Percentiles rank a stretch among this genome's conserved stretches.
Conservation (phyloP, 345 rosid genomes). For the Citrus trifoliata region DNA sequence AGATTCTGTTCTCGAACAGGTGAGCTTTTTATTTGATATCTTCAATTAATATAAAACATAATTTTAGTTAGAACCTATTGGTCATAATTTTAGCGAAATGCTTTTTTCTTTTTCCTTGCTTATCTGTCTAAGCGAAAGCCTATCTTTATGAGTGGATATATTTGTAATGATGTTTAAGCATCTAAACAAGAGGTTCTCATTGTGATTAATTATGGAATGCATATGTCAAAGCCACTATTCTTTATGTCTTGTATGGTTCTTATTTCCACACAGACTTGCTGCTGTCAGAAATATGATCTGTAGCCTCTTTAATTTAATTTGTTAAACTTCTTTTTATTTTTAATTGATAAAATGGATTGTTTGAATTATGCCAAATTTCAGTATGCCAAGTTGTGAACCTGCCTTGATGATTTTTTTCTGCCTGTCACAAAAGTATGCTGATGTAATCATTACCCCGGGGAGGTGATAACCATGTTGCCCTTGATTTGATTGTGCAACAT, state of each 20-base stretch:
- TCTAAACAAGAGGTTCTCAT: not conserved
- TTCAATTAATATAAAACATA: not conserved
- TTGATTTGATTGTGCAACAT: slow-evolving; percentile 96
- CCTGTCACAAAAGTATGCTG: slow-evolving; percentile 97
- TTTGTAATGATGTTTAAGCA: not conserved
- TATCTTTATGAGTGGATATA: not conserved
- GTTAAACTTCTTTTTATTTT: slow-evolving; percentile 8
- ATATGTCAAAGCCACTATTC: not conserved
- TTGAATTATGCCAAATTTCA: slow-evolving; percentile 34
- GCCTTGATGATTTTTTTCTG: slow-evolving; percentile 96
- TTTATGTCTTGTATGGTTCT: not conserved
- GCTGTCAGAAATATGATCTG: not conserved
- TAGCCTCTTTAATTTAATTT: not conserved
- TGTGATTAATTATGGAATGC: not conserved
- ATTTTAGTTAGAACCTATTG: not conserved
- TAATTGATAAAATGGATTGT: slow-evolving; percentile 2
- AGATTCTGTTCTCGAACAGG: slow-evolving; percentile 98
- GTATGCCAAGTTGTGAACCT: slow-evolving; percentile 97
- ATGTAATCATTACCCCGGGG: slow-evolving; percentile 94
- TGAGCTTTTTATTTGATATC: slow-evolving; percentile 21
- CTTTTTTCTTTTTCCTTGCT: not conserved
- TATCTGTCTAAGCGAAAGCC: not conserved
- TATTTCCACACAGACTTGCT: not conserved
- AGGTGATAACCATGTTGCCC: slow-evolving; percentile 93
- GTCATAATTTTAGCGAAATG: too few species aligned